Percentiles rank a stretch among this genome's conserved stretches.
Conservation (phyloP, 2,329 filamentous ascomycete species). For the Colletotrichum musae region DNA sequence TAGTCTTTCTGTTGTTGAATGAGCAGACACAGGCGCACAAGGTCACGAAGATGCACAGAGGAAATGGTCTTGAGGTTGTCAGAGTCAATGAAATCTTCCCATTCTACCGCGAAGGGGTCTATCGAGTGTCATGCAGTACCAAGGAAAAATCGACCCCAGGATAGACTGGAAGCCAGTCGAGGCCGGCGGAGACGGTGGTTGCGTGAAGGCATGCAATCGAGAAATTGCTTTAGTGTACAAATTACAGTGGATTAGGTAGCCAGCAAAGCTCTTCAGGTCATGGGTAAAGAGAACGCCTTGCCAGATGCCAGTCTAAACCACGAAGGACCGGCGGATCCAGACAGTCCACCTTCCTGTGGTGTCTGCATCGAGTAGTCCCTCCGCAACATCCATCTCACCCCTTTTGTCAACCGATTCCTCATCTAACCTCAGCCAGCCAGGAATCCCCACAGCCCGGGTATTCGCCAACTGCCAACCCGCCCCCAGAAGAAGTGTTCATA, state of each 20-base stretch:
- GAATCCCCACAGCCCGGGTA: conserved; percentile 53
- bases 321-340: conserved; percentile 57
- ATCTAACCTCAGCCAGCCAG: conserved; percentile 45
- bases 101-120: conserved; percentile 34
- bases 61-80: background rate
- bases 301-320: conserved; percentile 65
- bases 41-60: no score
- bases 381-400: conserved; percentile 63
- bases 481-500: conserved; percentile 57
- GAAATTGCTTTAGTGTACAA: conserved; percentile 74
- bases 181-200: conserved; percentile 52
- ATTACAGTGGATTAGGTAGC: conserved; percentile 72
- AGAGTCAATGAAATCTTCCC: conserved; percentile 35
- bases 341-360: conserved; percentile 47
- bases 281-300: conserved; percentile 60
- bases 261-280: conserved; percentile 58
- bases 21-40: no score
- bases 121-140: conserved; percentile 37
- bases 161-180: conserved; percentile 42
- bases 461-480: conserved; percentile 50
- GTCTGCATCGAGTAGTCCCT: conserved; percentile 58
- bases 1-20: no score
- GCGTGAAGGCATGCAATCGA: conserved; percentile 57
- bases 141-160: conserved; percentile 38
- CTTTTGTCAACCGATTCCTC: conserved; percentile 57